Percentiles rank a stretch among this genome's conserved stretches.
Evolutionary conservation across 2,329 filamentous ascomycete species (phyloP).

Genomic region (Nothophoma quercina): DNA sequence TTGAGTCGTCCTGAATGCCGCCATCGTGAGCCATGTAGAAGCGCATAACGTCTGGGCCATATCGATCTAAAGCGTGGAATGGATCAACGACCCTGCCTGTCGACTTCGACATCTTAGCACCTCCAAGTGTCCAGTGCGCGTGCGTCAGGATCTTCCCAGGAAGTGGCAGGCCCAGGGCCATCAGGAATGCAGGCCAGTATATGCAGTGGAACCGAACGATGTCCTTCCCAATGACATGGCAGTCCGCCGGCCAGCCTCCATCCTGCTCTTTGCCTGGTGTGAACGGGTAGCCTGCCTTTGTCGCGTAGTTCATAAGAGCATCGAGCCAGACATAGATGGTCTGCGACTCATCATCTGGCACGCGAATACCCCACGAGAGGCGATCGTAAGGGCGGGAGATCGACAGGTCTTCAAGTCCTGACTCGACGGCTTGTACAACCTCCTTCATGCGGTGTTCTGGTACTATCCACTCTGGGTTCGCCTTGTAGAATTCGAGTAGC

Average conservation of each 20-base stretch:
- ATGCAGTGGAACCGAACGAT: conserved; percentile 94
- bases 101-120: conserved; percentile 95
- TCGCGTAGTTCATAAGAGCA: conserved; percentile 92
- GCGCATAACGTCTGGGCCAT: conserved; percentile 85
- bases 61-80: conserved; percentile 87
- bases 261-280: conserved; percentile 67
- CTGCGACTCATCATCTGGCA: conserved; percentile 82
- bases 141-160: conserved; percentile 86
- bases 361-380: conserved; percentile 85
- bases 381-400: conserved; percentile 82
- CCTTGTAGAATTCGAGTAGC: conserved; percentile 79
- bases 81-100: conserved; percentile 95
- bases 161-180: conserved; percentile 81
- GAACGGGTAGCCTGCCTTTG: conserved; percentile 86
- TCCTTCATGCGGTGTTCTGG: conserved; percentile 78
- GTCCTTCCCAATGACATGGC: conserved; percentile 95
- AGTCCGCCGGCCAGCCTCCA: conserved; percentile 85
- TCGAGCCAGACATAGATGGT: conserved; percentile 99
- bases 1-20: conserved; percentile 76
- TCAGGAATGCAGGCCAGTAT: conserved; percentile 96
- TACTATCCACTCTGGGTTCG: conserved; percentile 79
- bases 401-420: conserved; percentile 84
- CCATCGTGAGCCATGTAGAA: conserved; percentile 88
- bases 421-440: conserved; percentile 77
- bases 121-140: conserved; percentile 93